A percentile compares a stretch with the other conserved stretches of the same genome.
phyloP scores from a whole-genome alignment of 163 green algal genomes.

The Scenedesmus sp. region DNA sequence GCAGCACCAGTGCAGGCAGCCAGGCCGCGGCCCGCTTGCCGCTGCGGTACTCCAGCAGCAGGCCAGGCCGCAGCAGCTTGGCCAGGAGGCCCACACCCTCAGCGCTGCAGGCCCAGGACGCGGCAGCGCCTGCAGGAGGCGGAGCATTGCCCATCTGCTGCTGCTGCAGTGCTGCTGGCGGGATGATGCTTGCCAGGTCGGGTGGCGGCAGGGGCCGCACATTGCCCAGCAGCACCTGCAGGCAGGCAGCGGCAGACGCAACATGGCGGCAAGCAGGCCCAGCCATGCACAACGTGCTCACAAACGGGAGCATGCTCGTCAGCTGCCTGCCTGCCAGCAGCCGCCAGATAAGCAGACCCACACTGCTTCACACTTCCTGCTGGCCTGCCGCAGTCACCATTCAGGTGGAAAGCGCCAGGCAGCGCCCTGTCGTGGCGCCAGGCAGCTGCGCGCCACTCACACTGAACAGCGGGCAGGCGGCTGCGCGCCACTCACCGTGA shows the following conservation, averaged over 20 bases:
- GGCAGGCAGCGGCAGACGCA: not conserved
- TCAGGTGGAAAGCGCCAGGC: no score
- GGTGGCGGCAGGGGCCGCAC: not conserved
- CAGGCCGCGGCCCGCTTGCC: not conserved
- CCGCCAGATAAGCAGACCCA: no score
- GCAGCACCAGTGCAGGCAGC: constrained; percentile 17
- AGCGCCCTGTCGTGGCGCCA: no score
- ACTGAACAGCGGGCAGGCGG: not conserved
- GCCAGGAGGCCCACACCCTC: not conserved
- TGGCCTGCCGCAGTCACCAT: no score
- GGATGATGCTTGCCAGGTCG: not conserved
- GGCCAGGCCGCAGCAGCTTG: not conserved
- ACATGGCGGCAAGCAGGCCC: no score
- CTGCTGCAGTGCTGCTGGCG: not conserved
- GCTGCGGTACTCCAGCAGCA: constrained; percentile 12
- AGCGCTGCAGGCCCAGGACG: not conserved
- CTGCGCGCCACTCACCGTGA: not conserved
- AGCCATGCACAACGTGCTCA: no score
- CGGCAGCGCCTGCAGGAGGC: not conserved
- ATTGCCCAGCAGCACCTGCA: constrained; percentile 13
- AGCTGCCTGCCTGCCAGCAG: no score
- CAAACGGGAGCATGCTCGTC: no score
- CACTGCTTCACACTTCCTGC: no score
- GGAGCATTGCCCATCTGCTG: not conserved
- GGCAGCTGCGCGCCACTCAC: not conserved